Base-by-base conservation (phyloP, 305 asterid genomes). In the Solanum hybrid region DNA sequence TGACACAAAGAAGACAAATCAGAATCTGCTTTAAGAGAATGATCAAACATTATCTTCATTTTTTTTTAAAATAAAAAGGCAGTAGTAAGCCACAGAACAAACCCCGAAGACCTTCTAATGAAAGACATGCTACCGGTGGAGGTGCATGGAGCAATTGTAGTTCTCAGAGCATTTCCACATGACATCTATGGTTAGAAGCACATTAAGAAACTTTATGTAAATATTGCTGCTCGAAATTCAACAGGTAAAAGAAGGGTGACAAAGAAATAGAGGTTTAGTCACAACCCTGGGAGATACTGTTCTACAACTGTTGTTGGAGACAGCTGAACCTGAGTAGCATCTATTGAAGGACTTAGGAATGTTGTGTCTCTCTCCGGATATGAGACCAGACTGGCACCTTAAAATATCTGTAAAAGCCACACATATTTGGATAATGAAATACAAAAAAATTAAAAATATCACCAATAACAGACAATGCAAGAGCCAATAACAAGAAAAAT, bases 81-180 rank as follows among this genome's bases (percentile, higher is more conserved):
- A 46, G 87, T 42, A 10, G 87, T 29, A 83, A 46, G 87, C 40
- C 87, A 83, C 11, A 29, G 40, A 46, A 83, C 87, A 83, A 90
- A 90, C 92, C 86, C 33, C 8, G 34, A 79, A 36, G 86, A 79
- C 33, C 74, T 71, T 90, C 73, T 93, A 91, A 90, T 90, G 92
- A 90, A 93, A 74, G 81, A 89, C 91, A 92, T 89, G 93, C 96
- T 93, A 78, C 90, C 87, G 74, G 91, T 51, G 40, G 95, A 92
- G 57, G 90, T 89, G 87, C 90, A 93, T 76, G 89, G 89, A 39
- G 78, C 92, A 88, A 93, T 90, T 90, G 94, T 90, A 46, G 92
- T 86, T 94, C 95, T 91, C 40, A 89, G 40, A 92, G 92, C 90
- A 92, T 90, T 92, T 93, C 94, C 94, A 88, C 89, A 76, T 88